phyloP scores from a whole-genome alignment of 2,329 filamentous ascomycete genomes.

The Eurotiales sp. region DNA sequence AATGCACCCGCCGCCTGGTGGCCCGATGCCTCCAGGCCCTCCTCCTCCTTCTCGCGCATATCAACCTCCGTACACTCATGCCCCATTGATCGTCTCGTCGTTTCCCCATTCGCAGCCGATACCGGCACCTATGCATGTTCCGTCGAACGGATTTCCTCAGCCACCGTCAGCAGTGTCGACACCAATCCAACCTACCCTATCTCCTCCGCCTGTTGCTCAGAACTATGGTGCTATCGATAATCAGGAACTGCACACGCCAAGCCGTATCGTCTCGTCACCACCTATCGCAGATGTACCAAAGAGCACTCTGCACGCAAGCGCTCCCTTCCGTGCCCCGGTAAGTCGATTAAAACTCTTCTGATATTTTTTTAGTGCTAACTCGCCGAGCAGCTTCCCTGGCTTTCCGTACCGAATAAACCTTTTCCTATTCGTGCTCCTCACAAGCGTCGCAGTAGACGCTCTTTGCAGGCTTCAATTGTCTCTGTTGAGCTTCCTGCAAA shows the following conservation, averaged over 20 bases:
- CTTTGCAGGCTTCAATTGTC: slow-evolving; percentile 30
- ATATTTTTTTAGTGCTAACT: slow-evolving; percentile 7
- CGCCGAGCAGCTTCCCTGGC: slow-evolving; percentile 63
- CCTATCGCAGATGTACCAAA: slow-evolving; percentile 25
- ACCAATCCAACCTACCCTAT: slow-evolving; percentile 34
- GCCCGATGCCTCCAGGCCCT: slow-evolving; percentile 38
- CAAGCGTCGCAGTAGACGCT: slow-evolving; percentile 41
- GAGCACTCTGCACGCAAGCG: slow-evolving; percentile 24
- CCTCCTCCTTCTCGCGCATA: slow-evolving; percentile 38
- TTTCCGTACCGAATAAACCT: slow-evolving; percentile 51
- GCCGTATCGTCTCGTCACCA: slow-evolving; percentile 28
- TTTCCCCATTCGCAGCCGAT: slow-evolving; percentile 41
- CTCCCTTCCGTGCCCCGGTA: slow-evolving; percentile 51
- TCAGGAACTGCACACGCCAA: slow-evolving; percentile 19
- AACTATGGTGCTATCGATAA: slow-evolving; percentile 3
- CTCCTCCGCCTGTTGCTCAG: slow-evolving; percentile 25
- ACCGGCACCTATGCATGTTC: slow-evolving; percentile 35
- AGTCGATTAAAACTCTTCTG: slow-evolving; percentile 21
- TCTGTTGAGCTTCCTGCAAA: slow-evolving; percentile 52
- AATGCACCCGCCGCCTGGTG: slow-evolving; percentile 41
- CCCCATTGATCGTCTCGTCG: slow-evolving; percentile 42
- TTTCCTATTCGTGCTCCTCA: slow-evolving; percentile 53
- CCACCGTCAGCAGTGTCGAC: slow-evolving; percentile 32
- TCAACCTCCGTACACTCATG: slow-evolving; percentile 33
- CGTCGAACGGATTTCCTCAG: slow-evolving; percentile 33